Base-by-base conservation (phyloP, 495 filamentous ascomycete genomes). In the Achaetomiella virescens region DNA sequence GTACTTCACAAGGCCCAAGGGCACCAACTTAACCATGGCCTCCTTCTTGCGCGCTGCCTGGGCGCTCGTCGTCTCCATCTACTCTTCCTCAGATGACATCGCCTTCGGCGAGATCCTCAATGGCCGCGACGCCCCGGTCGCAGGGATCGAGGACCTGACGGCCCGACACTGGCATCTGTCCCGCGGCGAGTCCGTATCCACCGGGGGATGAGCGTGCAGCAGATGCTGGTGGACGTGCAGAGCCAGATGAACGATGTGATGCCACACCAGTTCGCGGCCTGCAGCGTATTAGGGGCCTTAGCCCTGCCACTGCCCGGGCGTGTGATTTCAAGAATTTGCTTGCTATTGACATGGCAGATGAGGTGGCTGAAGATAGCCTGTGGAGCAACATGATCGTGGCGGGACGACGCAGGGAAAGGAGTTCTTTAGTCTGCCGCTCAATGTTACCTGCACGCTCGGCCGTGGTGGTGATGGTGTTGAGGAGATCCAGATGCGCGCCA, bases 321-420 rank as follows among this genome's bases (percentile, higher is more conserved):
- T 85, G 82, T 42, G 79, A 81, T 33, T 81, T 84, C 44, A 73
- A 78, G n/a, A 85, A 76, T 48, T 69, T 84, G 9, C 66, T 85
- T 10, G 78, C 80, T 11, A 76, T 87, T 21, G 75, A 85, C 41
- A 37, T 42, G 48, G 66, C 76, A 0, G 70, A 62, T 25, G 56
- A 60, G 7, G 51, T 47, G 6, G 42, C 41, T 6, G 58, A 57
- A 37, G 43, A 40, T 35, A 59, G 60, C 50, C 57, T 62, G 25
- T 61, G 61, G 64, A 49, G 44, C 15, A 64, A 27, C 50, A 60
- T 22, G 57, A 54, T 20, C 25, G 53, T 29, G 63, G 54, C 35
- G 63, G 60, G 0, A 53, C 41, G n/a, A 59, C 55, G n/a, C 61
- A 69, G 25, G 45, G 53, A 3, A 49, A 47, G 14, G 57, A 66